A percentile compares a stretch with the other conserved stretches of the same genome.
Conservation (phyloP, 116 monocot species). For the Cymodocea nodosa region DNA sequence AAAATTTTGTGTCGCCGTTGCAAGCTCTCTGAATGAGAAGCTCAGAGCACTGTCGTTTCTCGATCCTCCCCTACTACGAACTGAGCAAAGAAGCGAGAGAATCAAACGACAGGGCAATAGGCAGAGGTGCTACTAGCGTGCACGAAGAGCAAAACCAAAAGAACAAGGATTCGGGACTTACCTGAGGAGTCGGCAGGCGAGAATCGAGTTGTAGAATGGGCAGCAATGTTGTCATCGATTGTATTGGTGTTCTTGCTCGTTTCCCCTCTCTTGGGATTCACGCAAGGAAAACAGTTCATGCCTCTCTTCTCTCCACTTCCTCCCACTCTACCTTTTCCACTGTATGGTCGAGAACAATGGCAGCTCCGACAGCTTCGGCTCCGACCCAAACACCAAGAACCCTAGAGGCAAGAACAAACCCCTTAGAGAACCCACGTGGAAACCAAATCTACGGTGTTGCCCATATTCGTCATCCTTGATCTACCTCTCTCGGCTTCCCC, state of each 20-base stretch:
- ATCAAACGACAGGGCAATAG: neutral
- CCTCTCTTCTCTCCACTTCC: neutral
- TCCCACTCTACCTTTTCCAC: too few species aligned
- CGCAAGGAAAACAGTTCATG: conserved; percentile 51
- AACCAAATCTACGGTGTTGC: too few species aligned
- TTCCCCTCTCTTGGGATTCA: conserved; percentile 24
- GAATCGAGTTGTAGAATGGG: conserved; percentile 3
- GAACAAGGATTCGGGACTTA: neutral
- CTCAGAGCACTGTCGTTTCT: conserved; percentile 24
- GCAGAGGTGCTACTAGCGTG: neutral
- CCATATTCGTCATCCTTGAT: too few species aligned
- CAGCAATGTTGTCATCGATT: neutral
- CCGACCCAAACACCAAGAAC: too few species aligned
- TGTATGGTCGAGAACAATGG: neutral
- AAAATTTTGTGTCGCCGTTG: conserved; percentile 51
- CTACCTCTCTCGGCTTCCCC: too few species aligned
- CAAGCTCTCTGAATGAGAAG: conserved; percentile 47
- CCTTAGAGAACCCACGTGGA: too few species aligned
- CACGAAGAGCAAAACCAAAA: neutral
- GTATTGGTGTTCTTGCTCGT: neutral
- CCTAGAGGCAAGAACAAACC: too few species aligned
- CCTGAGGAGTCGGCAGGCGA: neutral
- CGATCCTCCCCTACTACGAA: neutral
- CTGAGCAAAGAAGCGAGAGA: neutral
- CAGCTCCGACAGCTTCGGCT: neutral